phyloP scores from a whole-genome alignment of 2,329 filamentous ascomycete species.

The Drechslerella dactyloides region DNA sequence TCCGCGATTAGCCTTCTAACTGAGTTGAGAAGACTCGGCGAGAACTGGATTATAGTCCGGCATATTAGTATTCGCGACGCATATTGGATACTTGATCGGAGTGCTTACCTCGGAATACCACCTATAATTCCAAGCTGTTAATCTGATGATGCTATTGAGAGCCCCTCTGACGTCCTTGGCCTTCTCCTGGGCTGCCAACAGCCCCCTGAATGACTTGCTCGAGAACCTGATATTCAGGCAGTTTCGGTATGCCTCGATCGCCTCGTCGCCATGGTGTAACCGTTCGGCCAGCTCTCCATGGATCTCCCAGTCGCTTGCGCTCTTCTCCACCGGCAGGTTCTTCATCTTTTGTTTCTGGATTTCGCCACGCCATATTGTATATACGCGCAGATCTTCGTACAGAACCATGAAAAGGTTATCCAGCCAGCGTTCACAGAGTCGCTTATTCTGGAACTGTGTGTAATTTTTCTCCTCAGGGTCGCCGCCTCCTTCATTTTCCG shows the following conservation, averaged over 20 bases:
- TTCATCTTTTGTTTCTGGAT: conserved; percentile 95
- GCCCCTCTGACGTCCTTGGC: conserved; percentile 79
- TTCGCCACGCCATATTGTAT: conserved; percentile 98
- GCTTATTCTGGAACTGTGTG: conserved; percentile 94
- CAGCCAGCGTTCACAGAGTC: conserved; percentile 94
- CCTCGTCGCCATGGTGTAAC: conserved; percentile 87
- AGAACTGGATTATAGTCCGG: conserved; percentile 69
- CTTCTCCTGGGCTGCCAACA: conserved; percentile 79
- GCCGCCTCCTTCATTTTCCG: conserved; percentile 61
- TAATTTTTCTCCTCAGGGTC: conserved; percentile 65
- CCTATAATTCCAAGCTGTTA: conserved; percentile 97
- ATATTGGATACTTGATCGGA: not conserved
- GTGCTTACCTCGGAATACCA: conserved; percentile 89
- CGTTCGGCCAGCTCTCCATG: conserved; percentile 90
- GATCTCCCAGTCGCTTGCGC: conserved; percentile 97
- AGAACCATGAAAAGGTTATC: conserved; percentile 99
- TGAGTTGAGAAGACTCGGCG: conserved; percentile 82
- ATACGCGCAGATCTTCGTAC: conserved; percentile 92
- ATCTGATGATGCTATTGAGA: conserved; percentile 81
- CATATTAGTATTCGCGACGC: conserved; percentile 51
- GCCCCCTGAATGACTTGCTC: conserved; percentile 85
- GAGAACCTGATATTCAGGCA: conserved; percentile 89
- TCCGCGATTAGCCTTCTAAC: conserved; percentile 95
- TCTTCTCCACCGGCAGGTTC: conserved; percentile 94
- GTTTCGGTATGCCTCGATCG: conserved; percentile 87